Percentiles rank a stretch among this genome's conserved stretches.
phyloP scores from a whole-genome alignment of 495 filamentous ascomycete species.

The Xylaria curta region DNA sequence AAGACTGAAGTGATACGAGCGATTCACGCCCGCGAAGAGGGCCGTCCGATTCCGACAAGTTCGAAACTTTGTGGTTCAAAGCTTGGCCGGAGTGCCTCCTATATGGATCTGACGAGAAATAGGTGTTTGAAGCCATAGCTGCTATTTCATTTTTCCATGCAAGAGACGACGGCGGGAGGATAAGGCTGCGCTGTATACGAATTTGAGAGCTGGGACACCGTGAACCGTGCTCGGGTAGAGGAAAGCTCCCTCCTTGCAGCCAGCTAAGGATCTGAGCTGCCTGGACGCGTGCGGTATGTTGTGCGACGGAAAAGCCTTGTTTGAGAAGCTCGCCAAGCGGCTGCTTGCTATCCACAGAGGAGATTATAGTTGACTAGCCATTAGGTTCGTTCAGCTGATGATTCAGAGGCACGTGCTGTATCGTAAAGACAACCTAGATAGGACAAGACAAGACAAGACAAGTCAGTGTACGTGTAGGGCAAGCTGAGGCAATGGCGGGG shows the following conservation, averaged over 20 bases:
- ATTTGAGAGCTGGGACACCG: not conserved
- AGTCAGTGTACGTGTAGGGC: not conserved
- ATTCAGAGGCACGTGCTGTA: constrained; percentile 3
- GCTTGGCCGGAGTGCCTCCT: constrained; percentile 34
- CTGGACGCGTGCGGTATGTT: constrained; percentile 2
- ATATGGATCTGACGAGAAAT: constrained; percentile 27
- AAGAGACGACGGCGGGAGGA: too few species aligned
- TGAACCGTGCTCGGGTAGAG: not conserved
- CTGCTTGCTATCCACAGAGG: not conserved
- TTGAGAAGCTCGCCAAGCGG: not conserved
- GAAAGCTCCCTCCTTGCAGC: constrained; percentile 1
- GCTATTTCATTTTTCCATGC: constrained; percentile 11
- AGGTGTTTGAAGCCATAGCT: constrained; percentile 35
- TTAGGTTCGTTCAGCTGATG: not conserved
- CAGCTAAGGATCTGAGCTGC: not conserved
- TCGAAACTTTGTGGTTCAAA: constrained; percentile 52
- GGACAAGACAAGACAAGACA: not conserved
- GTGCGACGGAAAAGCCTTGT: not conserved
- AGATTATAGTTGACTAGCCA: not conserved
- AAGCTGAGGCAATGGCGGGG: constrained; percentile 2
- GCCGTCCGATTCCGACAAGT: constrained; percentile 44
- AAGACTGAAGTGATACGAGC: constrained; percentile 49
- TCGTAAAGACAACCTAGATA: not conserved
- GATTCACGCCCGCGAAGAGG: constrained; percentile 47
- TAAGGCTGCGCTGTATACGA: not conserved